Evolutionary conservation across 2,329 filamentous ascomycete genomes (phyloP).

Genomic region (Dactylella cylindrospora): DNA sequence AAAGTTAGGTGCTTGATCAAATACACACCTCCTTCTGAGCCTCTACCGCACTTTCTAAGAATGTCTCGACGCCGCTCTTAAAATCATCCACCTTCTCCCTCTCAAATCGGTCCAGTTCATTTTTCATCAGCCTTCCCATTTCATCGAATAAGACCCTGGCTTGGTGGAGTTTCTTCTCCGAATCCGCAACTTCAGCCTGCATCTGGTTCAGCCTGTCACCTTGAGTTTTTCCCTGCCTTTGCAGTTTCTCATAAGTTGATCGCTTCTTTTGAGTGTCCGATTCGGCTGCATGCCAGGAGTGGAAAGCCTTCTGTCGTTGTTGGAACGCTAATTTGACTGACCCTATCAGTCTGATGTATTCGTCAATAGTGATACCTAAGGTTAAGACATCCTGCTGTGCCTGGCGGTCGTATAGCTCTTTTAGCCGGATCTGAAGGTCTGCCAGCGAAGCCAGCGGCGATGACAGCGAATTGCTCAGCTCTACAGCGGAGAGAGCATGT

Average conservation of each 20-base stretch:
- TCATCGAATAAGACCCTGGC: slow-evolving; percentile 89
- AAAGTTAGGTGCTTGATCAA: slow-evolving; percentile 1
- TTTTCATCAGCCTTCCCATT: slow-evolving; percentile 90
- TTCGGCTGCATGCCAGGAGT: slow-evolving; percentile 90
- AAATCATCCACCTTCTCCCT: slow-evolving; percentile 98
- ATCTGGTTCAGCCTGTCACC: slow-evolving; percentile 93
- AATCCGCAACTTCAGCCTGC: slow-evolving; percentile 89
- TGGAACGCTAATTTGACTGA: slow-evolving; percentile 90
- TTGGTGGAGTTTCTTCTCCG: slow-evolving; percentile 89
- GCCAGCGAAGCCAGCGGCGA: slow-evolving; percentile 87
- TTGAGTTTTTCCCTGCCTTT: slow-evolving; percentile 90
- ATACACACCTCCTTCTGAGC: slow-evolving; percentile 89
- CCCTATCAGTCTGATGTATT: slow-evolving; percentile 94
- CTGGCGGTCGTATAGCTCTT: slow-evolving; percentile 92
- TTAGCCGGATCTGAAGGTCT: slow-evolving; percentile 88
- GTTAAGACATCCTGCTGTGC: slow-evolving; percentile 96
- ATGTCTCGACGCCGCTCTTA: slow-evolving; percentile 96
- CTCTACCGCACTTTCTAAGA: slow-evolving; percentile 93
- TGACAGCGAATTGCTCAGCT: slow-evolving; percentile 84
- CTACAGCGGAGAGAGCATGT: slow-evolving; percentile 88
- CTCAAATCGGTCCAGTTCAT: slow-evolving; percentile 90
- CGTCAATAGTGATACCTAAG: slow-evolving; percentile 94
- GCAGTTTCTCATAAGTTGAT: slow-evolving; percentile 85
- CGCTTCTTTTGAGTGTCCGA: slow-evolving; percentile 84
- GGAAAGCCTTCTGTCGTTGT: slow-evolving; percentile 92